Evolutionary conservation across 2,329 filamentous ascomycete genomes (phyloP).

Genomic region (Ceratocystis diversiconidia): DNA sequence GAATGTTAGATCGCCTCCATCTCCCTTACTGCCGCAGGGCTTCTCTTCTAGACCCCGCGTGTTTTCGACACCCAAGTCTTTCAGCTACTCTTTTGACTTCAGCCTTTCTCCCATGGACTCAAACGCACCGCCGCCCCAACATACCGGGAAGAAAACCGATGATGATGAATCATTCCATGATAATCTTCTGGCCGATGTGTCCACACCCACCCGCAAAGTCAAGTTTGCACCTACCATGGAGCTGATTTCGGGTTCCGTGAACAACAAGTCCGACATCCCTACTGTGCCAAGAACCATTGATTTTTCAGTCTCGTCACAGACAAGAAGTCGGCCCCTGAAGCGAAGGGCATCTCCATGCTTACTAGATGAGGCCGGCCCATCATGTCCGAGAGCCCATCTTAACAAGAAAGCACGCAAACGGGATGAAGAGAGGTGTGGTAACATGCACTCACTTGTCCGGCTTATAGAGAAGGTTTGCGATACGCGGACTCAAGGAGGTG

Average conservation of each 20-base stretch:
- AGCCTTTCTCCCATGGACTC: neutral
- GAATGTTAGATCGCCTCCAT: neutral
- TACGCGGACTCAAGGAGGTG: neutral
- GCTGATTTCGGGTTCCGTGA: neutral
- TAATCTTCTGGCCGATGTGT: neutral
- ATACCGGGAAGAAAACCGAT: neutral
- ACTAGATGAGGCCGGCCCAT: neutral
- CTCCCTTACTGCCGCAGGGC: neutral
- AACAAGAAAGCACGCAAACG: neutral
- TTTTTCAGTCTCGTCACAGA: neutral
- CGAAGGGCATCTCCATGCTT: neutral
- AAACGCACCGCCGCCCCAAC: neutral
- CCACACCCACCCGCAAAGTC: neutral
- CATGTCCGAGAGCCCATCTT: neutral
- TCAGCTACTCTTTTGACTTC: neutral
- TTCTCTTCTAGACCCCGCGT: neutral
- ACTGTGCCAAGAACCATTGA: neutral
- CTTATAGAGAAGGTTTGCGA: neutral
- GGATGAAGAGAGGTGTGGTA: neutral
- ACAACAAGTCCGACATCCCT: neutral
- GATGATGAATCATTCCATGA: neutral
- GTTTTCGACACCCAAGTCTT: neutral
- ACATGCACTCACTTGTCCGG: neutral
- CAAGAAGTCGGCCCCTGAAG: neutral
- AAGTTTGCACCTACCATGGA: neutral